A percentile compares a stretch with the other conserved stretches of the same genome.
These are phyloP conservation scores for Fusarium sp. DNA, from an alignment of 2,329 filamentous ascomycete genomes.

Conservation along the genomic window DNA sequence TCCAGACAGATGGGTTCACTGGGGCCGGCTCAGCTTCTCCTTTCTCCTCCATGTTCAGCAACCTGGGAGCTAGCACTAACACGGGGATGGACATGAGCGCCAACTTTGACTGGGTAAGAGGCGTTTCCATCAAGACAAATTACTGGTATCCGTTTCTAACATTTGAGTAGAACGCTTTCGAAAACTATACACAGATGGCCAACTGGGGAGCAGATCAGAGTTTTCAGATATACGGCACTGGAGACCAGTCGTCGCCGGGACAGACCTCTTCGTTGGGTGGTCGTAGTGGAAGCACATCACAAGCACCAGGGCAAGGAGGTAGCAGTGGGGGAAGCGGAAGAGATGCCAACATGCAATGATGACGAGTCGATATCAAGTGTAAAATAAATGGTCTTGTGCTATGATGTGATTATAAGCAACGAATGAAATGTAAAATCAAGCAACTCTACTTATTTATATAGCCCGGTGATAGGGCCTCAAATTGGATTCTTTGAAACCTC, in stretches of 20 bases:
- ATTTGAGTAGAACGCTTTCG: constrained; percentile 62
- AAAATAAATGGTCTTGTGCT: constrained; percentile 31
- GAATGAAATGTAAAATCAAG: constrained; percentile 31
- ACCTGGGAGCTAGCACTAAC: constrained; percentile 51
- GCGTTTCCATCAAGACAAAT: neutral
- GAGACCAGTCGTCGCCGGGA: constrained; percentile 47
- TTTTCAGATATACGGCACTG: constrained; percentile 62
- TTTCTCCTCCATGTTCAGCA: constrained; percentile 66
- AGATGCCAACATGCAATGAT: constrained; percentile 43
- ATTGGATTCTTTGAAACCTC: neutral
- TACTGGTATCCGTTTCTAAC: constrained; percentile 43
- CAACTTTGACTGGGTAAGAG: constrained; percentile 71
- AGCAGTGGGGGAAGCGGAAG: constrained; percentile 7
- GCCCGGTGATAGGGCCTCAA: neutral
- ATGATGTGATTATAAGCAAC: constrained; percentile 17
- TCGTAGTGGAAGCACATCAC: constrained; percentile 37
- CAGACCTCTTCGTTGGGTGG: constrained; percentile 43
- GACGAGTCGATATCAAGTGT: constrained; percentile 11
- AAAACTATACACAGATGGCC: constrained; percentile 67
- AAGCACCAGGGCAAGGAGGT: constrained; percentile 10
- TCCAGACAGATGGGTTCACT: constrained; percentile 50
- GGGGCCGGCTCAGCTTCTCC: constrained; percentile 55
- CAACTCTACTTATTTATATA: constrained; percentile 16
- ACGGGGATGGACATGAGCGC: constrained; percentile 58
- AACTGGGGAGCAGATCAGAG: constrained; percentile 65